These are phyloP conservation scores for Podaxis pistillaris DNA, from an alignment of 768 basidiomycete species.

Conservation along the genomic window DNA sequence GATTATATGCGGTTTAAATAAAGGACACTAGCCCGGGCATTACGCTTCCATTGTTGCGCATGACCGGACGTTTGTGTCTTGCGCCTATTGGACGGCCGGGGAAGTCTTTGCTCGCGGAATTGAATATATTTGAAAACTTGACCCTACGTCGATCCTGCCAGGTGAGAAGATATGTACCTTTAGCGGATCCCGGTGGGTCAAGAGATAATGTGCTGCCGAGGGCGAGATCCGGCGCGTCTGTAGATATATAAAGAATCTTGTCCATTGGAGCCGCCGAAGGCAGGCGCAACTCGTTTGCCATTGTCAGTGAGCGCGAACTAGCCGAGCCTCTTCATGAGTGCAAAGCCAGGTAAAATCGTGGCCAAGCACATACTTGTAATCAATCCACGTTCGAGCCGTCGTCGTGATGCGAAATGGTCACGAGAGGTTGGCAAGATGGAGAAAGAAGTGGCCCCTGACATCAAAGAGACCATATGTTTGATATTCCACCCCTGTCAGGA, in stretches of 20 bases:
- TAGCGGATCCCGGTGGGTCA: too few relatives aligned
- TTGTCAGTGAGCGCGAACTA: neutral
- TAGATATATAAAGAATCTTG: neutral
- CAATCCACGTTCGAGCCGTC: neutral
- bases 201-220: neutral
- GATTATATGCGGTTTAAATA: constrained; percentile 3
- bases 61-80: neutral
- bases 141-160: neutral
- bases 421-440: neutral
- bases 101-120: neutral
- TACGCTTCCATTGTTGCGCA: neutral
- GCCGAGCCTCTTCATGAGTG: neutral
- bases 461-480: neutral
- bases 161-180: neutral
- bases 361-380: neutral
- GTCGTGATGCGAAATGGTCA: constrained; percentile 5
- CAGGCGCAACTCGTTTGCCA: neutral
- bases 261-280: neutral
- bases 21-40: neutral
- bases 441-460: neutral
- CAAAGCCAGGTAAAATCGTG: neutral
- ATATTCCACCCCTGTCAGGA: neutral
- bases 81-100: neutral
- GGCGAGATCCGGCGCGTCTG: neutral
- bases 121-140: neutral